These are phyloP conservation scores for Suillus subluteus DNA, from an alignment of 768 basidiomycete genomes.

Conservation along the genomic window DNA sequence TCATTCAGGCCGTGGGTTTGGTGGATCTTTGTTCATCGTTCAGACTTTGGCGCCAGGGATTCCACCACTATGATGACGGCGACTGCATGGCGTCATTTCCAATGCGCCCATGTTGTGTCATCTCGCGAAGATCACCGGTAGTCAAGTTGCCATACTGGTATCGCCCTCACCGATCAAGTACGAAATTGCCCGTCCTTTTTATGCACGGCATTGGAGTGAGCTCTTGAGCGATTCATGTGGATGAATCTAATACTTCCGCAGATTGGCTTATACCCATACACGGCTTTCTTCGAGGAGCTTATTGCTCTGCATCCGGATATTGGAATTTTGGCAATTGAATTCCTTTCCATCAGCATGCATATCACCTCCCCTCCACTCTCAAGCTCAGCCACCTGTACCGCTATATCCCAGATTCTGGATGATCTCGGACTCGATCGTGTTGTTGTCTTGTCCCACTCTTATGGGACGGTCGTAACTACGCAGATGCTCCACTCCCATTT, in stretches of 20 bases:
- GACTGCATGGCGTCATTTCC: conserved; percentile 52
- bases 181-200: conserved; percentile 60
- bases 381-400: conserved; percentile 42
- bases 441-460: conserved; percentile 60
- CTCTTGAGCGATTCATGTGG: not conserved
- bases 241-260: conserved; percentile 27
- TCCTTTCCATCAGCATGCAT: conserved; percentile 61
- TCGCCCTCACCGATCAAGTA: conserved; percentile 49
- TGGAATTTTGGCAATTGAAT: conserved; percentile 62
- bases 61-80: conserved; percentile 52
- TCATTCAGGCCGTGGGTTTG: conserved; percentile 50
- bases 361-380: conserved; percentile 57
- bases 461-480: conserved; percentile 60
- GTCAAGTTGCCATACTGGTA: conserved; percentile 49
- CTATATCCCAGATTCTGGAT: conserved; percentile 49
- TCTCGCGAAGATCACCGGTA: conserved; percentile 45
- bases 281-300: conserved; percentile 53
- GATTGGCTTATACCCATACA: conserved; percentile 67
- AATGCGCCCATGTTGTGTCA: conserved; percentile 47
- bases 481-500: conserved; percentile 51
- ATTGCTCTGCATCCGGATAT: conserved; percentile 47
- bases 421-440: conserved; percentile 42
- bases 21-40: conserved; percentile 51
- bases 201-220: conserved; percentile 71
- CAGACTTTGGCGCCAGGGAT: conserved; percentile 47